Percentiles rank a stretch among this genome's conserved stretches.
These are phyloP conservation scores for Ophiostoma montium DNA, from an alignment of 2,329 filamentous ascomycete genomes.

Conservation along the genomic window DNA sequence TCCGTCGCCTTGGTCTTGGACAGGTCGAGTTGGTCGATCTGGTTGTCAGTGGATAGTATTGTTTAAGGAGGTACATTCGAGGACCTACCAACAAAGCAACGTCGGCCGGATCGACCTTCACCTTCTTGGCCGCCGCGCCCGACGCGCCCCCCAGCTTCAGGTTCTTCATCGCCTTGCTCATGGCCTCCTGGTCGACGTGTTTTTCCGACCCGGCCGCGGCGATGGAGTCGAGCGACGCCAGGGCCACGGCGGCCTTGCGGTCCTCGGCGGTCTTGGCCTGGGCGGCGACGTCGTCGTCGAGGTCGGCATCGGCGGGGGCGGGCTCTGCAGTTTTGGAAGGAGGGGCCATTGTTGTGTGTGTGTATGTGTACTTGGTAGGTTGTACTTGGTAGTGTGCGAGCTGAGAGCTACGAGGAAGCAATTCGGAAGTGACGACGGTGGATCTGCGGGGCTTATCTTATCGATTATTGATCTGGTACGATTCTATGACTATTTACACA, in stretches of 20 bases:
- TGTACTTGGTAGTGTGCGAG: not conserved
- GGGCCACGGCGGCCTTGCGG: constrained; percentile 60
- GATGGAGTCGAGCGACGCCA: constrained; percentile 53
- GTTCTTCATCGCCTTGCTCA: constrained; percentile 57
- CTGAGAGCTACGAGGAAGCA: not conserved
- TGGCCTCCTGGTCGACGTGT: constrained; percentile 54
- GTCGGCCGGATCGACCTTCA: constrained; percentile 63
- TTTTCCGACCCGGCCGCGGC: constrained; percentile 32
- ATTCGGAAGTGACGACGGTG: too few species aligned
- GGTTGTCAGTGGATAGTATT: not conserved
- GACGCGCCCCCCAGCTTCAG: constrained; percentile 31
- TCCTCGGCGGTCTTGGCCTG: constrained; percentile 56
- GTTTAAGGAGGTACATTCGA: not conserved
- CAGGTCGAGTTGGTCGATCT: constrained; percentile 60
- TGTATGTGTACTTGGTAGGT: not conserved
- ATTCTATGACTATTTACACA: too few species aligned
- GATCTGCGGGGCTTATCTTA: too few species aligned
- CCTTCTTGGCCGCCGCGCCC: constrained; percentile 32
- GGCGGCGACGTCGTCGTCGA: constrained; percentile 32
- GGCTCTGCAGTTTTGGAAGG: not conserved
- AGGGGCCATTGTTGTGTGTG: not conserved
- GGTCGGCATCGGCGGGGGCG: not conserved
- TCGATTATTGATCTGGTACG: too few species aligned
- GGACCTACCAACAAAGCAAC: constrained; percentile 50
- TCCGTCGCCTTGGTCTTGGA: constrained; percentile 61